phyloP scores from a whole-genome alignment of 2,329 filamentous ascomycete genomes.

The Cladophialophora yegresii region DNA sequence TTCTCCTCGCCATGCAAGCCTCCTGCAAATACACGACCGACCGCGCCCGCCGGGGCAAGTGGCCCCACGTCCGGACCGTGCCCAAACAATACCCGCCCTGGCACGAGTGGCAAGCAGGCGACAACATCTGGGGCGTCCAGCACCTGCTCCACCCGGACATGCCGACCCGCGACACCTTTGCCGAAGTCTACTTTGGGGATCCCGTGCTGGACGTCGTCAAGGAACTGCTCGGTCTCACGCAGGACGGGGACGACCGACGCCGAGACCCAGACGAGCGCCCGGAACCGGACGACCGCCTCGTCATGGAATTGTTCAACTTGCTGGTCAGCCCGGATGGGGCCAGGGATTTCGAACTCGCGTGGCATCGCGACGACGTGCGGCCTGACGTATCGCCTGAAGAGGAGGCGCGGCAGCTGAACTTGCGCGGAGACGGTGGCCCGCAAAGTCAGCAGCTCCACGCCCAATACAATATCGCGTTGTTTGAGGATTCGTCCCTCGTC shows the following conservation, averaged over 20 bases:
- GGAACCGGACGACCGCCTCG: constrained; percentile 64
- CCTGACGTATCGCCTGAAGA: constrained; percentile 66
- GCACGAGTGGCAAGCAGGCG: constrained; percentile 57
- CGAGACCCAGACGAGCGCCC: too few species aligned
- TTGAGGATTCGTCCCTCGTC: constrained; percentile 70
- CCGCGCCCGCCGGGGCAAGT: constrained; percentile 68
- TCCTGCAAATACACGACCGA: constrained; percentile 61
- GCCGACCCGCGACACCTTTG: constrained; percentile 60
- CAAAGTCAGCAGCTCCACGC: constrained; percentile 76
- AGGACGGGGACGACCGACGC: constrained; percentile 45
- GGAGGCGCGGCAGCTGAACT: constrained; percentile 61
- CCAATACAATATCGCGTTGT: constrained; percentile 85
- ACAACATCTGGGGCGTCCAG: constrained; percentile 87
- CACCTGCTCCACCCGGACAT: constrained; percentile 76
- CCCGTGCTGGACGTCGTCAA: constrained; percentile 64
- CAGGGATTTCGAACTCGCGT: constrained; percentile 70
- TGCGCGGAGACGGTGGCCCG: constrained; percentile 49
- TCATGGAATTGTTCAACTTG: constrained; percentile 88
- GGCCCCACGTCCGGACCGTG: constrained; percentile 80
- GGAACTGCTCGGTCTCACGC: constrained; percentile 58
- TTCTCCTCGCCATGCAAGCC: constrained; percentile 61
- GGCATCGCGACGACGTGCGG: constrained; percentile 83
- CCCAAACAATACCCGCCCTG: constrained; percentile 92
- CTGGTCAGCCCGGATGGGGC: constrained; percentile 68
- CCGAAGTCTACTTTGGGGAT: constrained; percentile 70